Evolutionary conservation across 1,284 basidiomycete species (phyloP), one percentile per base, ranked within the genome.

Genomic region (Apiotrichum gamsii): DNA sequence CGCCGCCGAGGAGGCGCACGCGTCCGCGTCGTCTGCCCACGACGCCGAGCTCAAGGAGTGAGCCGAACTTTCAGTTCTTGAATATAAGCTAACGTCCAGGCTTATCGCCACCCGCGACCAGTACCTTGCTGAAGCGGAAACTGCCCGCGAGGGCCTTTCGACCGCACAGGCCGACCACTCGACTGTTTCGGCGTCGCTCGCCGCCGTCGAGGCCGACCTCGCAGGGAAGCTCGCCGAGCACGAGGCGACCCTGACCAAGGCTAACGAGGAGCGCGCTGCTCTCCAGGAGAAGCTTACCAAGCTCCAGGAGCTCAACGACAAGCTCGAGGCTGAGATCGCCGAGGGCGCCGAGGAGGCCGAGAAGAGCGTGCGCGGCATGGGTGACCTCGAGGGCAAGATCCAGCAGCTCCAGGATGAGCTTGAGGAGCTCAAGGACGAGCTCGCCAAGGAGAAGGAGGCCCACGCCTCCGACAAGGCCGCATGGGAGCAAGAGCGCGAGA

Each of bases 261-360:
- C 35, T 16, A 20, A 47, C 23, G 40, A 43, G 35, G 46, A 47
- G n/a, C 36, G 45, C 32, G 31, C 31, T 11, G 43, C 44, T 24
- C 57, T 57, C n/a, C 49, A 56, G 30, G 52, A 54, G 24, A 55
- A 59, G 36, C 51, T 59, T 6, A 54, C 58, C 42, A 53, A 51
- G 49, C 39, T 54, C 5, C 30, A 46, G 21, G n/a, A 33, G 14
- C 33, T 47, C 33, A 55, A 51, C 47, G 43, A 45, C 25, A 50
- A 49, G 42, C 48, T 58, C 30, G 50, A 61, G 47, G 36, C 39
- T 20, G 57, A 60, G 47, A 39, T 64, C 34, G 38, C 34, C 24
- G 45, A 46, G 37, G 57, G 54, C 16, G 58, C 54, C 5, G 57
- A 59, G 39, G 58, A 61, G 37, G 59, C 59, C 3, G 56, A 63